A percentile compares a stretch with the other conserved stretches of the same genome.
Evolutionary conservation across 2,329 filamentous ascomycete species (phyloP).

Genomic region (Sporothrix mexicana): DNA sequence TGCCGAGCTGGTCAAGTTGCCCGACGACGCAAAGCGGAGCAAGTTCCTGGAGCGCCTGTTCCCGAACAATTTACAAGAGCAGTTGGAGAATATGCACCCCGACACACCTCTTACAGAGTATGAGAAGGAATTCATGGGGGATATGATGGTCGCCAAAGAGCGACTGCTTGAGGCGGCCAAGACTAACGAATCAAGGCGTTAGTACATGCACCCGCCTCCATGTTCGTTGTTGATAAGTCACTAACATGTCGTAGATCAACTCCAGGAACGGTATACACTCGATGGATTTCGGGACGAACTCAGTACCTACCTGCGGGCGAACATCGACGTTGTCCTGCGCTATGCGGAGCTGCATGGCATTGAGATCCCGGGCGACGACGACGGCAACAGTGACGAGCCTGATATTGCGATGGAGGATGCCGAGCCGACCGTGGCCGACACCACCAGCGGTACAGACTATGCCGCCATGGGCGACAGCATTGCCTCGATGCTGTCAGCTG

Average conservation of each 20-base stretch:
- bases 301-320: conserved; percentile 44
- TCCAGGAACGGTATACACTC: conserved; percentile 50
- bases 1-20: conserved; percentile 26
- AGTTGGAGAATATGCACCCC: conserved; percentile 47
- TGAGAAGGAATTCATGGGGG: conserved; percentile 36
- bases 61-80: conserved; percentile 60
- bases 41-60: conserved; percentile 60
- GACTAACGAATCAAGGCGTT: conserved; percentile 53
- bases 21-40: conserved; percentile 32
- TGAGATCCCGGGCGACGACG: conserved; percentile 46
- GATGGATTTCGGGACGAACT: conserved; percentile 47
- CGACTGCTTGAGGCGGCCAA: conserved; percentile 58
- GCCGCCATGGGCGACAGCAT: conserved; percentile 30
- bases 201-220: background rate
- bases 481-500: conserved; percentile 35
- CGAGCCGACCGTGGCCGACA: background rate
- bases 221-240: background rate
- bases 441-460: background rate
- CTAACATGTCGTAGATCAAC: conserved; percentile 32
- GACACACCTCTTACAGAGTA: conserved; percentile 42
- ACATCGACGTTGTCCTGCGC: conserved; percentile 44
- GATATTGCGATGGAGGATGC: conserved; percentile 15
- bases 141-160: conserved; percentile 44
- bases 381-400: conserved; percentile 40
- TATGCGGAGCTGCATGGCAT: conserved; percentile 49